Percentiles rank a stretch among this genome's conserved stretches.
Evolutionary conservation across 139 green algal species (phyloP).

Genomic region (Haematococcus sp.): DNA sequence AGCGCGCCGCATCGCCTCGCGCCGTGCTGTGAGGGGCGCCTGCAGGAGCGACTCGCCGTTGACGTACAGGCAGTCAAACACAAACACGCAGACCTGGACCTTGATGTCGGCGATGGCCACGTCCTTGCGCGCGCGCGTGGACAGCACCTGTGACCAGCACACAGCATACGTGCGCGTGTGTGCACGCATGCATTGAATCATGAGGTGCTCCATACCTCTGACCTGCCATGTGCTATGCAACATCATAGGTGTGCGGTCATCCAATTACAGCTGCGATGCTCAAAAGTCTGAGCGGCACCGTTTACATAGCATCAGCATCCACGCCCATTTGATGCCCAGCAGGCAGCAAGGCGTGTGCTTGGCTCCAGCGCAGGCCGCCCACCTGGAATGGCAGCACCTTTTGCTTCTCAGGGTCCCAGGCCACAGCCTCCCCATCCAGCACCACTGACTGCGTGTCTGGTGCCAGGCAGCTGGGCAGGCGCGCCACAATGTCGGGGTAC

Average conservation of each 20-base stretch:
- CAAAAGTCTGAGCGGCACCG: no score
- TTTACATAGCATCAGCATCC: no score
- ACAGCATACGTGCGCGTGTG: no score
- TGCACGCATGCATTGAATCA: neutral
- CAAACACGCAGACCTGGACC: slow-evolving; percentile 84
- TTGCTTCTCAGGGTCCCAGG: slow-evolving; percentile 70
- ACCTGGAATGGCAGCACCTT: slow-evolving; percentile 97
- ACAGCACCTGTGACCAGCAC: slow-evolving; percentile 83
- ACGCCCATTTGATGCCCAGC: no score
- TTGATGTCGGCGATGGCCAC: slow-evolving; percentile 89
- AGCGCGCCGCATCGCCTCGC: slow-evolving; percentile 69
- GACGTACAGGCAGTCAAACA: slow-evolving; percentile 97
- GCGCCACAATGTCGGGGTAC: slow-evolving; percentile 86
- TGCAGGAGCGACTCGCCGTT: slow-evolving; percentile 84
- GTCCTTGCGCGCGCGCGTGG: slow-evolving; percentile 87
- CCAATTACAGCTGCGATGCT: no score
- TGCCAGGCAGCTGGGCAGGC: slow-evolving; percentile 57
- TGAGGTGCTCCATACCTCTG: no score
- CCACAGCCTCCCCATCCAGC: slow-evolving; percentile 92
- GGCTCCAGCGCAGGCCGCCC: no score
- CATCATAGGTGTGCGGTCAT: no score
- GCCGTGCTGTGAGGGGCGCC: slow-evolving; percentile 68
- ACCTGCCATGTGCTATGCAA: no score
- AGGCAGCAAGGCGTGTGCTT: no score
- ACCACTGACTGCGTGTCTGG: slow-evolving; percentile 66